A percentile compares a stretch with the other conserved stretches of the same genome.
Conservation (phyloP, 2,329 filamentous ascomycete genomes). For the Bipolaris victoriae region DNA sequence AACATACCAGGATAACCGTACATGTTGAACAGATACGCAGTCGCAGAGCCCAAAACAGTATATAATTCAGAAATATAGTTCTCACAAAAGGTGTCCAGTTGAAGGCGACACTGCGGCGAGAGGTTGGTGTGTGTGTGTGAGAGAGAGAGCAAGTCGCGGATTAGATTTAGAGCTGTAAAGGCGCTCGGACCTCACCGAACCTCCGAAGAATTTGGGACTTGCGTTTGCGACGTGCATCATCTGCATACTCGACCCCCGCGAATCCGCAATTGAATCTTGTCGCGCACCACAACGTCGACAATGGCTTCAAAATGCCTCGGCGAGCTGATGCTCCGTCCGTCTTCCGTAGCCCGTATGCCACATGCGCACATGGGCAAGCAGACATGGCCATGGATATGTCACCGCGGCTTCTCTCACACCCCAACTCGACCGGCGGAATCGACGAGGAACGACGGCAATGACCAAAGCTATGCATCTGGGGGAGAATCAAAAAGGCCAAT, state of each 20-base stretch:
- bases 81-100: background rate
- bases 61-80: background rate
- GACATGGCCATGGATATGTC: slow-evolving; percentile 24
- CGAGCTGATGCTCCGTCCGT: slow-evolving; percentile 42
- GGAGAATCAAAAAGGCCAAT: slow-evolving; percentile 2
- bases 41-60: background rate
- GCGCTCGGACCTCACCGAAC: slow-evolving; percentile 24
- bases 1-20: slow-evolving; percentile 46
- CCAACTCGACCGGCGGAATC: slow-evolving; percentile 19
- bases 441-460: slow-evolving; percentile 12
- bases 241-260: slow-evolving; percentile 5
- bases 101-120: background rate
- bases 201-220: slow-evolving; percentile 34
- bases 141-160: slow-evolving; percentile 15
- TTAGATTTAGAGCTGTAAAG: slow-evolving; percentile 16
- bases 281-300: background rate
- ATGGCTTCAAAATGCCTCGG: slow-evolving; percentile 43
- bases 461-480: slow-evolving; percentile 2
- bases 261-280: slow-evolving; percentile 11
- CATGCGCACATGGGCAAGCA: slow-evolving; percentile 14
- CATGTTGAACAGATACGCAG: slow-evolving; percentile 30
- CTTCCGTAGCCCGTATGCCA: slow-evolving; percentile 30
- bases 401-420: slow-evolving; percentile 19
- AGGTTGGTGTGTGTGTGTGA: slow-evolving; percentile 10
- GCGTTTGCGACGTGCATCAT: slow-evolving; percentile 23